Conservation (phyloP, 2,329 filamentous ascomycete genomes). For the Alternaria triticina region DNA sequence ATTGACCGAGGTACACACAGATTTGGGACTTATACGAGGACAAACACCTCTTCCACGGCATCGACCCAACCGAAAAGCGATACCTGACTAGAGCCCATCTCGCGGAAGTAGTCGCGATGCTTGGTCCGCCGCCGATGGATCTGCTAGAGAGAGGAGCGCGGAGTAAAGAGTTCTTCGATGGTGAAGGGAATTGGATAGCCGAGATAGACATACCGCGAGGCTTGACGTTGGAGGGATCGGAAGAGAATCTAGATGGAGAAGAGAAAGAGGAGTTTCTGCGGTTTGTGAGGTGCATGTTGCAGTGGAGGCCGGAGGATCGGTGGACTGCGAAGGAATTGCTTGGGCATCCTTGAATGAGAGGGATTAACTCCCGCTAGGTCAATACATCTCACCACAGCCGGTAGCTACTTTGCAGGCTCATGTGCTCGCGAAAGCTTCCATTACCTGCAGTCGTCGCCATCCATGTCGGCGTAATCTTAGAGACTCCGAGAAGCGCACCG, state of each 20-base stretch:
- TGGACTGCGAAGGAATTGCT: slow-evolving; percentile 19
- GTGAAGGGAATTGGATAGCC: slow-evolving; percentile 25
- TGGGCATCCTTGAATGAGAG: slow-evolving; percentile 7
- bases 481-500: not conserved
- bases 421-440: not conserved
- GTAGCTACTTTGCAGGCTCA: too few relatives aligned
- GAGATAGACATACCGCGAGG: slow-evolving; percentile 10
- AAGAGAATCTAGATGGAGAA: slow-evolving; percentile 27
- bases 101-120: slow-evolving; percentile 32
- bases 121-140: slow-evolving; percentile 25
- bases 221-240: slow-evolving; percentile 15
- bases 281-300: slow-evolving; percentile 46
- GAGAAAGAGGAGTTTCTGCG: slow-evolving; percentile 36
- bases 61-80: slow-evolving; percentile 20
- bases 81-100: slow-evolving; percentile 38
- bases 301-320: slow-evolving; percentile 46
- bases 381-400: too few relatives aligned
- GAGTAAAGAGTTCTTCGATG: slow-evolving; percentile 24
- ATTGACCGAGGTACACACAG: slow-evolving; percentile 23
- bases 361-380: not conserved
- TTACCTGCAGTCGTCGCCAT: not conserved
- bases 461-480: not conserved
- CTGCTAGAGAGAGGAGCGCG: slow-evolving; percentile 15
- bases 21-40: slow-evolving; percentile 49
- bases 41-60: slow-evolving; percentile 38